phyloP scores from a whole-genome alignment of 257 asterid species.

The Salvia hispanica region DNA sequence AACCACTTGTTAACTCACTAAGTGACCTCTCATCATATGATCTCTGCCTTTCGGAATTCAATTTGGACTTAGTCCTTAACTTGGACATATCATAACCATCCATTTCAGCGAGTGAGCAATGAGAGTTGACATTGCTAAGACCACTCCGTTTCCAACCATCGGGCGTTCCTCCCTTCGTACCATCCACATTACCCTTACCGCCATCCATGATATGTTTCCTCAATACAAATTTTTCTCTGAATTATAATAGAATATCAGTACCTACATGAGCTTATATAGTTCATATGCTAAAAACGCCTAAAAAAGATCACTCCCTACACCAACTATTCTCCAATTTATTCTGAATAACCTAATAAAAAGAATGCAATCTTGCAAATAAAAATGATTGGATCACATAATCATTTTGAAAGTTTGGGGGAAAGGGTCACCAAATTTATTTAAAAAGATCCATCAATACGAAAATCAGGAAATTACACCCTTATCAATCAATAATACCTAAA shows the following conservation, averaged over 20 bases:
- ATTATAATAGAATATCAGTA: constrained; percentile 18
- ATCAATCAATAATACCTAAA: neutral
- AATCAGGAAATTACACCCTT: constrained; percentile 9
- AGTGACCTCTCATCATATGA: constrained; percentile 77
- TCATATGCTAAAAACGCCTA: neutral
- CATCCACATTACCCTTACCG: constrained; percentile 34
- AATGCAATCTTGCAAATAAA: neutral
- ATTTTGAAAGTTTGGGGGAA: neutral
- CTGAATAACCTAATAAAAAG: neutral
- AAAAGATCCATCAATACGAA: neutral
- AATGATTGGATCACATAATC: neutral
- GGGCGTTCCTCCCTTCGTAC: constrained; percentile 30
- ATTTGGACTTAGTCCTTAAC: constrained; percentile 65
- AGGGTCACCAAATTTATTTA: neutral
- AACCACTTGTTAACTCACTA: constrained; percentile 66
- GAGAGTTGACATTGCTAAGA: constrained; percentile 61
- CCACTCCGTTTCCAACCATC: constrained; percentile 44
- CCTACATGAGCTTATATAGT: neutral
- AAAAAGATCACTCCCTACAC: neutral
- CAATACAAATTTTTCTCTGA: constrained; percentile 33
- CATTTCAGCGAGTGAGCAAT: constrained; percentile 63
- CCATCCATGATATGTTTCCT: constrained; percentile 31
- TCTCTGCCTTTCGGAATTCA: constrained; percentile 66
- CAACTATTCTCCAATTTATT: neutral
- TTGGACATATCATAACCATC: constrained; percentile 63